A percentile compares a stretch with the other conserved stretches of the same genome.
These are phyloP conservation scores for Sporothrix brasiliensis DNA, from an alignment of 2,329 filamentous ascomycete genomes.

Conservation along the genomic window DNA sequence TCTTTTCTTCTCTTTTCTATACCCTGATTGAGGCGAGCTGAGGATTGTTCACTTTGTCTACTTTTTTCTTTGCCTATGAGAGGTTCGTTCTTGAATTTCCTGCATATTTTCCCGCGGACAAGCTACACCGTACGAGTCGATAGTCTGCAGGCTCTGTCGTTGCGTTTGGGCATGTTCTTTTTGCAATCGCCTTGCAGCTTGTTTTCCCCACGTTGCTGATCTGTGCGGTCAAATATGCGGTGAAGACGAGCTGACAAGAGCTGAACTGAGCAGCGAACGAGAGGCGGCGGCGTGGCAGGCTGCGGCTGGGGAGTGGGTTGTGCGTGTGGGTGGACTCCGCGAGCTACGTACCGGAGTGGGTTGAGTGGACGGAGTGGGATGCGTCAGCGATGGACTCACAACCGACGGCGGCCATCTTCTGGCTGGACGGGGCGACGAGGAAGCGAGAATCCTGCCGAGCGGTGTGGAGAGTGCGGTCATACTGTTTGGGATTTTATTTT, in stretches of 20 bases:
- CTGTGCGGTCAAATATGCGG: slow-evolving; percentile 8
- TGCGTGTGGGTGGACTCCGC: not conserved
- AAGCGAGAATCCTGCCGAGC: slow-evolving; percentile 14
- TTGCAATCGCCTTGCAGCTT: no score
- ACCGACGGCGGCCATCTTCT: slow-evolving; percentile 11
- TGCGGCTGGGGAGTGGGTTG: slow-evolving; percentile 9
- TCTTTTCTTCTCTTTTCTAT: not conserved
- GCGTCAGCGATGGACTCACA: not conserved
- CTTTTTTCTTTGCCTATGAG: not conserved
- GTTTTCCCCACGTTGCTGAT: not conserved
- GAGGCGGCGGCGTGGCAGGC: slow-evolving; percentile 17
- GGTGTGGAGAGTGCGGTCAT: slow-evolving; percentile 2
- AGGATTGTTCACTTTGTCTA: slow-evolving; percentile 5
- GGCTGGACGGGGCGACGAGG: not conserved
- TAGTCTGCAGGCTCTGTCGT: not conserved
- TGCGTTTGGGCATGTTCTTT: not conserved
- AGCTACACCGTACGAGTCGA: slow-evolving; percentile 17
- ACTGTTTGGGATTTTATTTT: no score
- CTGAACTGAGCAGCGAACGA: not conserved
- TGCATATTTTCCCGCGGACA: slow-evolving; percentile 1
- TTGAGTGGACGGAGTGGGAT: not conserved
- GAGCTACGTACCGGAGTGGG: not conserved
- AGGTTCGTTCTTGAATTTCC: not conserved
- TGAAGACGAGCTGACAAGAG: slow-evolving; percentile 6
- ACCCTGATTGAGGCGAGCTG: not conserved